Base-by-base conservation (phyloP, 306 rosid genomes). In the Cicer judaicum region DNA sequence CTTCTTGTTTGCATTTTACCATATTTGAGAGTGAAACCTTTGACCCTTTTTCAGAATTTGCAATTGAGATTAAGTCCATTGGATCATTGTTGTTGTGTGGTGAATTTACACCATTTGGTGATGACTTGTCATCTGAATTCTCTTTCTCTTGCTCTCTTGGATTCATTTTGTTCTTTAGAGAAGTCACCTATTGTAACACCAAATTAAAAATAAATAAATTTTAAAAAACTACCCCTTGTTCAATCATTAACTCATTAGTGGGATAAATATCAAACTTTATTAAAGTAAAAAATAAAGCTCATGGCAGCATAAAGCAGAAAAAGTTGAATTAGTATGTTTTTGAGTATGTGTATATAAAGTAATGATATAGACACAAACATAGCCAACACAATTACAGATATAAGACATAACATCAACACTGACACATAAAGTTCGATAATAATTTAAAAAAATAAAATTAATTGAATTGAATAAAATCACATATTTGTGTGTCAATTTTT, bases 1-100 rank as follows among this genome's bases (percentile, higher is more conserved):
- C 89, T 84, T 93, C 98, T 38, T 80, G 92, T 78, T 88, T 93
- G 79, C 86, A 89, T 3, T 65, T 79, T 79, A 73, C 81, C 73
- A 75, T 82, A 59, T 64, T 82, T 67, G 86, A 68, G 77, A 55
- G 68, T 69, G 73, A 64, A 80, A 69, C 47, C 73, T 82, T 72
- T 24, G 88, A 70, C 69, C 79, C 79, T 47, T 79, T 68, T 8
- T 84, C 90, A 62, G 60, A 78, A 73, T 15, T 84, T 72, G 68
- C 62, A 68, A 72, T 79, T 62, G 87, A 74, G 44, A 76, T 85
- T 56, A 72, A 43, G 66, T 60, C 78, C 73, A 76, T 78, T 77
- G 82, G 70, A 21, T 86, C 87, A 43, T 72, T 69, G 64, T 57
- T 52, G 42, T 64, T 61, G 29, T 38, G 68, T 7, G 83, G 72